Conservation (phyloP, 2,329 filamentous ascomycete species). For the Aspergillus brunneoviolaceus region DNA sequence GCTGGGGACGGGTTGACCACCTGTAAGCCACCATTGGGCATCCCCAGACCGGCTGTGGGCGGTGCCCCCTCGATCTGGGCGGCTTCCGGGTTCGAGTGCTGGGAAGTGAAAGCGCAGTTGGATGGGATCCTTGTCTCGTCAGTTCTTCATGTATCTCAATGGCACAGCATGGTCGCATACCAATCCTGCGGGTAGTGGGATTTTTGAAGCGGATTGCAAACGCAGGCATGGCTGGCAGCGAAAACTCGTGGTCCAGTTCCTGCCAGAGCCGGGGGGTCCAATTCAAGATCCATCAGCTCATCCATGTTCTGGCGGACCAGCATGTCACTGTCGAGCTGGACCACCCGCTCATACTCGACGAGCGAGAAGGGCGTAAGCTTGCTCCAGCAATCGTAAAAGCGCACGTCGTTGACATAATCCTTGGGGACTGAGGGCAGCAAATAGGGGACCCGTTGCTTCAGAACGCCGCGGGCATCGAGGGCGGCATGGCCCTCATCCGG, state of each 20-base stretch:
- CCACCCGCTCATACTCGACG: constrained; percentile 72
- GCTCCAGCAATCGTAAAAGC: constrained; percentile 88
- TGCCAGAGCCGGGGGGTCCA: constrained; percentile 58
- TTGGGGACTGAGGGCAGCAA: constrained; percentile 65
- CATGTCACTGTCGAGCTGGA: constrained; percentile 88
- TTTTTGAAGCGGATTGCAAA: constrained; percentile 23
- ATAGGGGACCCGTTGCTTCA: constrained; percentile 69
- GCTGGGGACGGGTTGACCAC: constrained; percentile 59
- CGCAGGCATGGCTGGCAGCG: constrained; percentile 25
- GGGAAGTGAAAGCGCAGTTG: constrained; percentile 62
- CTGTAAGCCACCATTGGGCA: constrained; percentile 61
- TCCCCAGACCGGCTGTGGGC: constrained; percentile 52
- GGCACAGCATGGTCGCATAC: constrained; percentile 39
- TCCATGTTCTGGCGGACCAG: constrained; percentile 81
- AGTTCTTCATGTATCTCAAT: constrained; percentile 14
- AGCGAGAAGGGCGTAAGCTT: constrained; percentile 81
- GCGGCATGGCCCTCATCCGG: constrained; percentile 67
- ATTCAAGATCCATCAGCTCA: constrained; percentile 76
- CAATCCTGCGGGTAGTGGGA: constrained; percentile 21
- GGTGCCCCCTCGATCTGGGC: constrained; percentile 46
- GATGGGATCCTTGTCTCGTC: constrained; percentile 45
- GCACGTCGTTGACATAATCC: constrained; percentile 72
- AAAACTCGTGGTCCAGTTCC: constrained; percentile 66
- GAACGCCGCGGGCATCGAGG: constrained; percentile 67
- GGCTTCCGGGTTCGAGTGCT: constrained; percentile 44